Conservation (phyloP, 441 rosid genomes). For the Mallotus repandus region DNA sequence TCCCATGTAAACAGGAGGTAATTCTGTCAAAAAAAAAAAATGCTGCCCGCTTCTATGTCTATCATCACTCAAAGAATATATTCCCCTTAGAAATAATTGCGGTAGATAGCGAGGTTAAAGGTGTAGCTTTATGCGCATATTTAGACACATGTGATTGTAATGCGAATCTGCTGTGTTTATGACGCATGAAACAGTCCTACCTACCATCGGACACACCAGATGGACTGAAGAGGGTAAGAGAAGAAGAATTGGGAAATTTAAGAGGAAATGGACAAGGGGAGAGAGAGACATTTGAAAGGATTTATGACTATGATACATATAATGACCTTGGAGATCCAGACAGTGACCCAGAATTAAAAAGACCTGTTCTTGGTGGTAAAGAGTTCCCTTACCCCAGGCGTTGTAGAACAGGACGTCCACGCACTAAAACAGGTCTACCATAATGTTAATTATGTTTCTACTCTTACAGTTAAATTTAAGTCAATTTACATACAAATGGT, state of each 20-base stretch:
- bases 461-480: too few species aligned
- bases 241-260: slow-evolving; percentile 40
- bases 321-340: slow-evolving; percentile 51
- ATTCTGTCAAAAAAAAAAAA: too few species aligned
- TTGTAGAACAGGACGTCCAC: slow-evolving; percentile 30
- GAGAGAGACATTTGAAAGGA: slow-evolving; percentile 47
- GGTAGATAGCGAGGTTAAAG: too few species aligned
- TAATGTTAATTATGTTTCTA: not conserved
- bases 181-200: slow-evolving; percentile 35
- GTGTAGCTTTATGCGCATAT: too few species aligned
- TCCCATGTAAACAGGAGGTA: too few species aligned
- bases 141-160: too few species aligned
- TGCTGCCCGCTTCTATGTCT: too few species aligned
- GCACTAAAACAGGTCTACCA: not conserved
- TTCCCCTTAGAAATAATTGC: too few species aligned
- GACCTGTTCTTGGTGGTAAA: slow-evolving; percentile 36
- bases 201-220: slow-evolving; percentile 51
- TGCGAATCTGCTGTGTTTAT: too few species aligned
- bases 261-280: slow-evolving; percentile 60
- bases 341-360: not conserved
- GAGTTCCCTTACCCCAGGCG: slow-evolving; percentile 33
- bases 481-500: too few species aligned
- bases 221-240: slow-evolving; percentile 47
- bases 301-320: slow-evolving; percentile 70
- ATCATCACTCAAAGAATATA: too few species aligned